Percentiles rank a stretch among this genome's conserved stretches.
phyloP scores from a whole-genome alignment of 768 basidiomycete species.

The Mrakia gelida region DNA sequence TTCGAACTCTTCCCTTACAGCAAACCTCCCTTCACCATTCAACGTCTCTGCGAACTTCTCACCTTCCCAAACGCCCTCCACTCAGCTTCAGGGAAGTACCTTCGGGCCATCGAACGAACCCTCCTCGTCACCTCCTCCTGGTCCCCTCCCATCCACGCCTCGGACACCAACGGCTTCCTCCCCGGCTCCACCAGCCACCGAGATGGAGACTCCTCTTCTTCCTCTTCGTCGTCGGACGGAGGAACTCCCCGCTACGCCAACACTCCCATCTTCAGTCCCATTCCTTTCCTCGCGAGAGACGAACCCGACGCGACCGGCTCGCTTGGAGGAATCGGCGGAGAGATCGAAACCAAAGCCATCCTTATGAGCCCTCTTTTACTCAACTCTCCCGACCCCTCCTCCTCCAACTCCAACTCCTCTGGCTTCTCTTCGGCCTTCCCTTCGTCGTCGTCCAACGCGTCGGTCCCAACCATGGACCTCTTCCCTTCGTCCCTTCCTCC shows the following conservation, averaged over 20 bases:
- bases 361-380: constrained; percentile 36
- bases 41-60: constrained; percentile 43
- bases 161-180: not conserved
- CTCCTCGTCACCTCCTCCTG: constrained; percentile 44
- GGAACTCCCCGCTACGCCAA: constrained; percentile 14
- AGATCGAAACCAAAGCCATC: constrained; percentile 36
- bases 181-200: constrained; percentile 31
- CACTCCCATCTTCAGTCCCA: constrained; percentile 44
- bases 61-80: constrained; percentile 38
- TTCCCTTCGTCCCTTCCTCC: not conserved
- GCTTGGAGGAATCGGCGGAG: not conserved
- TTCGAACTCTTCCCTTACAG: not conserved
- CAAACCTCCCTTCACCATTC: constrained; percentile 46
- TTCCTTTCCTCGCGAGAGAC: constrained; percentile 42
- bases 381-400: constrained; percentile 39
- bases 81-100: constrained; percentile 42
- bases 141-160: constrained; percentile 34
- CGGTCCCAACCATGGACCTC: not conserved
- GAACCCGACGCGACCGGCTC: not conserved
- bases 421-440: constrained; percentile 31
- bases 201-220: constrained; percentile 36
- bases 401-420: constrained; percentile 34
- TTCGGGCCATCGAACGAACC: constrained; percentile 44
- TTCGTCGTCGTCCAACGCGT: not conserved
- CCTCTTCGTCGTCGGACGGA: constrained; percentile 36